Conservation (phyloP, 345 rosid genomes). For the Combretum micranthum region DNA sequence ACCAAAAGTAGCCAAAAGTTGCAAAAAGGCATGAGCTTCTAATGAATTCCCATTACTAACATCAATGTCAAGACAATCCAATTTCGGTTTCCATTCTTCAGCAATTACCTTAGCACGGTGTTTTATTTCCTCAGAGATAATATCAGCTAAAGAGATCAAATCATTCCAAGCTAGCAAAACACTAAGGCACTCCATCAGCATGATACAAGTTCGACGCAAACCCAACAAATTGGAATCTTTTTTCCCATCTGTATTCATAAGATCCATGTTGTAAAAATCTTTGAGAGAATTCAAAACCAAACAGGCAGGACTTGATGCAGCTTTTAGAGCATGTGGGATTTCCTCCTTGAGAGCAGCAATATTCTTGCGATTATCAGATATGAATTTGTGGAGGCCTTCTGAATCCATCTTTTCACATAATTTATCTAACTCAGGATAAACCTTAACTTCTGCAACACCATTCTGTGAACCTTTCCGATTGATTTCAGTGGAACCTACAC, state of each 20-base stretch:
- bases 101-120: slow-evolving; percentile 70
- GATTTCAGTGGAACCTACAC: slow-evolving; percentile 28
- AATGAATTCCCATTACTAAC: slow-evolving; percentile 49
- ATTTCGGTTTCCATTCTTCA: slow-evolving; percentile 55
- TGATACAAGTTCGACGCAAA: slow-evolving; percentile 41
- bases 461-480: slow-evolving; percentile 27
- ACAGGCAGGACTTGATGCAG: slow-evolving; percentile 52
- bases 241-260: slow-evolving; percentile 32
- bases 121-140: slow-evolving; percentile 24
- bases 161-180: slow-evolving; percentile 43
- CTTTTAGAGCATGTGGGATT: slow-evolving; percentile 46
- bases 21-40: slow-evolving; percentile 61
- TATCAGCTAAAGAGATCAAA: slow-evolving; percentile 43
- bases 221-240: slow-evolving; percentile 54
- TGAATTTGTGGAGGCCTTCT: slow-evolving; percentile 43
- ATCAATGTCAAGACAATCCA: slow-evolving; percentile 38
- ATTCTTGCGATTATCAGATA: slow-evolving; percentile 37
- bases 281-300: slow-evolving; percentile 56
- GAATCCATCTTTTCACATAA: slow-evolving; percentile 67
- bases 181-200: slow-evolving; percentile 49
- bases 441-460: slow-evolving; percentile 32
- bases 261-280: slow-evolving; percentile 45
- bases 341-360: slow-evolving; percentile 33
- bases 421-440: slow-evolving; percentile 39
- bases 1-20: slow-evolving; percentile 61